Evolutionary conservation across 2,329 filamentous ascomycete genomes (phyloP).

Genomic region (Zalaria obscura): DNA sequence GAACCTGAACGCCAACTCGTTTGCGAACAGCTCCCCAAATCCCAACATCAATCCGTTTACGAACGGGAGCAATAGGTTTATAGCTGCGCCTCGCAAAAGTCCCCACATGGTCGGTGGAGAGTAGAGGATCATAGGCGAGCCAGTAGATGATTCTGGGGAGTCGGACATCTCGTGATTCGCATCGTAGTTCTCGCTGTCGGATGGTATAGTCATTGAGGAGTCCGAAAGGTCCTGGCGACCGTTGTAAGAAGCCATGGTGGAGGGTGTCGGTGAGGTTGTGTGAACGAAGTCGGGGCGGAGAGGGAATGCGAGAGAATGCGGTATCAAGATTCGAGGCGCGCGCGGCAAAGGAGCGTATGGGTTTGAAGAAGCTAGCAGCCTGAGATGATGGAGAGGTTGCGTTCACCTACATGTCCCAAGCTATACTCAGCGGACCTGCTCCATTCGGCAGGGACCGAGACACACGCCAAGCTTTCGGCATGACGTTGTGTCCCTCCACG

Average conservation of each 20-base stretch:
- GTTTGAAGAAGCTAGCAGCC: too few relatives aligned
- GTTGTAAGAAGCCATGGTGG: constrained; percentile 26
- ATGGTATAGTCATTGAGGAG: constrained; percentile 63
- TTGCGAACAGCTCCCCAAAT: constrained; percentile 91
- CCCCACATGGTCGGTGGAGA: constrained; percentile 78
- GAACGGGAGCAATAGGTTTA: constrained; percentile 91
- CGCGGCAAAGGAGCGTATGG: too few relatives aligned
- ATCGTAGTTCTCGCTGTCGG: constrained; percentile 74
- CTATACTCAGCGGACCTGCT: not conserved
- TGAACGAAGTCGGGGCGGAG: too few relatives aligned
- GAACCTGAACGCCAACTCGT: constrained; percentile 83
- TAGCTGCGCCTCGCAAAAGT: constrained; percentile 73
- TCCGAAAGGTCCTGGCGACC: constrained; percentile 43
- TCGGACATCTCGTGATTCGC: constrained; percentile 45
- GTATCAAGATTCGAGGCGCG: too few relatives aligned
- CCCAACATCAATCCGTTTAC: constrained; percentile 97
- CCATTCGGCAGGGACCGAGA: not conserved
- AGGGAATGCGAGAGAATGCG: too few relatives aligned
- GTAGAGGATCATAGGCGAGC: constrained; percentile 68
- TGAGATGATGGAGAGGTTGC: too few relatives aligned
- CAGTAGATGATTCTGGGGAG: constrained; percentile 45
- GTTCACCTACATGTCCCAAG: too few relatives aligned
- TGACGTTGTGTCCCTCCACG: not conserved
- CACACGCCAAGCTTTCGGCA: not conserved
- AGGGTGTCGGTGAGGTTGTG: too few relatives aligned